phyloP scores from a whole-genome alignment of 768 basidiomycete genomes.

The Russula sp. region DNA sequence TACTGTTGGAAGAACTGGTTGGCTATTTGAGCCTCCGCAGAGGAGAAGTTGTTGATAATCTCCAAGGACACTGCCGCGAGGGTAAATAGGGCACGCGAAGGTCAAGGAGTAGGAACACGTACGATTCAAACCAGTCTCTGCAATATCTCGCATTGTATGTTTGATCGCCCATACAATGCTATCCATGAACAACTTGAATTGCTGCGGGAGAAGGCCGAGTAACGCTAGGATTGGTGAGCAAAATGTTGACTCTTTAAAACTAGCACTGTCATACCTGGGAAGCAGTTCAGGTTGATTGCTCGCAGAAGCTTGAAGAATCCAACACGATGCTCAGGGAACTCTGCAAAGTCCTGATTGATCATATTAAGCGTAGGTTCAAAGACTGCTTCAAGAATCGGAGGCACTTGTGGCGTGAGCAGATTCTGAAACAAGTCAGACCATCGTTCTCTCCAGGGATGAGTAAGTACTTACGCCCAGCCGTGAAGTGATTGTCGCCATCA shows the following conservation, averaged over 20 bases:
- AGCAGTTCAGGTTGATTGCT: conserved; percentile 89
- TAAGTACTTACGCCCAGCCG: conserved; percentile 73
- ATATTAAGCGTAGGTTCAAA: conserved; percentile 96
- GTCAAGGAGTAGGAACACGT: conserved; percentile 34
- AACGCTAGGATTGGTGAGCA: conserved; percentile 51
- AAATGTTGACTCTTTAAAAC: not conserved
- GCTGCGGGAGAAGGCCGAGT: conserved; percentile 78
- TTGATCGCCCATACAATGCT: conserved; percentile 99
- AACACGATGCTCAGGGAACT: conserved; percentile 95
- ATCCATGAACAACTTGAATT: conserved; percentile 98
- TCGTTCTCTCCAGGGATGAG: conserved; percentile 11
- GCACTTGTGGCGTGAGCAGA: conserved; percentile 88
- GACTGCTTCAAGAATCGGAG: conserved; percentile 92
- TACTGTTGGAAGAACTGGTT: conserved; percentile 97
- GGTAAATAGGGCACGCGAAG: conserved; percentile 15
- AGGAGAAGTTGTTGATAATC: conserved; percentile 92
- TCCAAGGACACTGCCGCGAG: conserved; percentile 73
- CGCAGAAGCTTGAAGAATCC: conserved; percentile 96
- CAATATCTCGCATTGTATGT: conserved; percentile 98
- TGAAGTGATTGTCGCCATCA: conserved; percentile 91
- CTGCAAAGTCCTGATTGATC: conserved; percentile 99
- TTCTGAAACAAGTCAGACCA: conserved; percentile 45
- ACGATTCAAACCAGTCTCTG: conserved; percentile 84
- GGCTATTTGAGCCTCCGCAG: conserved; percentile 70
- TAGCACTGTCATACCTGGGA: conserved; percentile 70